Evolutionary conservation across 2,329 filamentous ascomycete genomes (phyloP).

Genomic region (Fusarium brevicatenulatum): DNA sequence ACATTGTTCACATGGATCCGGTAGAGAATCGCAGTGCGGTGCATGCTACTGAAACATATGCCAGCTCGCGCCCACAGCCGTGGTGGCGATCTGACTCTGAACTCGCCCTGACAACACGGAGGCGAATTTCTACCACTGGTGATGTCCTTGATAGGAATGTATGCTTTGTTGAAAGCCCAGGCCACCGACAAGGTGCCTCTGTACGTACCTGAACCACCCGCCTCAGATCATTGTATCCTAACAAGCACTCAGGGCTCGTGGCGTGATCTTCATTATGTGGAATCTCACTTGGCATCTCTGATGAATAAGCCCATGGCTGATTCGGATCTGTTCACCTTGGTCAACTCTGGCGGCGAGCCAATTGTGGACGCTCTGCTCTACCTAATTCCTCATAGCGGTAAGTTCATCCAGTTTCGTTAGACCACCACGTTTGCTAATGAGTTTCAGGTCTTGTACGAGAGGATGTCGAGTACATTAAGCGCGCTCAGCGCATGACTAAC

Average conservation of each 20-base stretch:
- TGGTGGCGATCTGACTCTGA: constrained; percentile 89
- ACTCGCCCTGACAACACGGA: constrained; percentile 64
- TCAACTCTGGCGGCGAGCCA: constrained; percentile 84
- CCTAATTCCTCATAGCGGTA: constrained; percentile 75
- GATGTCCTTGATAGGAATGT: constrained; percentile 88
- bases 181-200: constrained; percentile 64
- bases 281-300: constrained; percentile 54
- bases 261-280: constrained; percentile 76
- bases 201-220: constrained; percentile 52
- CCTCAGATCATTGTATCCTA: constrained; percentile 39
- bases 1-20: constrained; percentile 93
- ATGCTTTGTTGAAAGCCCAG: constrained; percentile 89
- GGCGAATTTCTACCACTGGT: constrained; percentile 74
- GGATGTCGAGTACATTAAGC: constrained; percentile 78
- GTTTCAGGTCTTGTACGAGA: constrained; percentile 45
- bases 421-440: constrained; percentile 1
- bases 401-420: neutral
- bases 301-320: constrained; percentile 69
- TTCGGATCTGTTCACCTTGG: constrained; percentile 77
- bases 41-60: constrained; percentile 73
- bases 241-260: constrained; percentile 64
- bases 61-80: constrained; percentile 86
- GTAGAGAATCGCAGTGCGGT: constrained; percentile 51
- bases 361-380: constrained; percentile 90
- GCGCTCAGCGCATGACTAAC: constrained; percentile 79